Evolutionary conservation across 2,329 filamentous ascomycete species (phyloP), one percentile per base, ranked within the genome.

Genomic region (Lachnellula willkommii): DNA sequence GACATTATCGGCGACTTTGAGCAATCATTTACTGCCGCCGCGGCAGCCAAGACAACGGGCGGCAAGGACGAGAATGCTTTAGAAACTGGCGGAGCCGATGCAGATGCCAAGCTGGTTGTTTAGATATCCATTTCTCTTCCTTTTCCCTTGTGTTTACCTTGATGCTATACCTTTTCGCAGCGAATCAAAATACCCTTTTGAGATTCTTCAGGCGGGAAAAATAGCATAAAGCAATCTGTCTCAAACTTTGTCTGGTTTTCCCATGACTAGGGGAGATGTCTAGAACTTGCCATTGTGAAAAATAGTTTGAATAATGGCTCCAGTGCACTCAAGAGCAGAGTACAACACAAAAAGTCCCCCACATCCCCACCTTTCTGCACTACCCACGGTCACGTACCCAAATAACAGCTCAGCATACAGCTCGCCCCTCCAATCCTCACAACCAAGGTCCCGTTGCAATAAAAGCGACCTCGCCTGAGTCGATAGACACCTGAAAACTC

Each of bases 1-100:
- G 93, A 97, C 69, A 96, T 97, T 67, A 94, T 96, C 69, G 88
- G 85, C 65, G 93, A 97, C 74, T 96, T 97, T 70, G 87, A 93
- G 73, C 92, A 96, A 77, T 89, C 89, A 0, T 95, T 96, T 74
- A 80, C 83, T 69, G 79, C 81, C 26, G 79, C 81, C 0, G 67
- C 72, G 24, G 79, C 76, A 7, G 72, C 78, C 8, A 66, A 60
- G 56, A 68, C 65, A 1, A 61, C 45, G 26, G 66, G 66, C 17
- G 66, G 66, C 6, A 53, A 56, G 28, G 55, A 56, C n/a, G 60
- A 51, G 4, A 67, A 69, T 50, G 59, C 59, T 0, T 32, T 39
- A 9, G 50, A 55, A 22, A 63, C 60, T 15, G 64, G 66, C 24
- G 47, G 50, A 47, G 32, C 54, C 8, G 57, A 58, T 32, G 50